phyloP scores from a whole-genome alignment of 2,329 filamentous ascomycete genomes.

The Periconia sp. region DNA sequence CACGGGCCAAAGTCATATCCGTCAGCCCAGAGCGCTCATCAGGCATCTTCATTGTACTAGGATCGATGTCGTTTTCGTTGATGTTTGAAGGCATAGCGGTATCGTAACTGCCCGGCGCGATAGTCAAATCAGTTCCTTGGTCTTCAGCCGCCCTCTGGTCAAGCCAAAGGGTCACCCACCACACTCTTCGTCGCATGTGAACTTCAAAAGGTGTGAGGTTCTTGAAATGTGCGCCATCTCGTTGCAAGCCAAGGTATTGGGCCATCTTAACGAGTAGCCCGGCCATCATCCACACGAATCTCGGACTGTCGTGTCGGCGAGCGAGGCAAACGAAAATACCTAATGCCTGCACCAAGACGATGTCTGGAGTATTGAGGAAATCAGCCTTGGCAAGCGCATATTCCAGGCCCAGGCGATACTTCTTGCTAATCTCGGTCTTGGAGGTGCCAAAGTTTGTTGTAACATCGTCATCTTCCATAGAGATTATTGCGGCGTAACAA shows the following conservation, averaged over 20 bases:
- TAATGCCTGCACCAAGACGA: slow-evolving; percentile 19
- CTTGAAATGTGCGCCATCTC: slow-evolving; percentile 49
- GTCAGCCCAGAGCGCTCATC: slow-evolving; percentile 58
- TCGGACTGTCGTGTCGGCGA: slow-evolving; percentile 21
- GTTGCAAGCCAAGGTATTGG: slow-evolving; percentile 61
- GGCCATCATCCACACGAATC: slow-evolving; percentile 24
- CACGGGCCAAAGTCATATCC: slow-evolving; percentile 56
- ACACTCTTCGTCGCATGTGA: slow-evolving; percentile 47
- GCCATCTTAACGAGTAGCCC: slow-evolving; percentile 57
- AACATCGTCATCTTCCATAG: slow-evolving; percentile 65
- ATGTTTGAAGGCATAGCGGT: slow-evolving; percentile 42
- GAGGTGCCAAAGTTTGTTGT: slow-evolving; percentile 48
- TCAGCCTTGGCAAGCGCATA: slow-evolving; percentile 20
- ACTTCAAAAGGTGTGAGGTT: slow-evolving; percentile 30
- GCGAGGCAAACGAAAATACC: slow-evolving; percentile 18
- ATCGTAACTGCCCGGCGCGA: slow-evolving; percentile 19
- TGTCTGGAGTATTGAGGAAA: slow-evolving; percentile 19
- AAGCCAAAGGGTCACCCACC: slow-evolving; percentile 42
- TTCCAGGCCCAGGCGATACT: slow-evolving; percentile 58
- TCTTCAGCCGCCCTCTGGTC: slow-evolving; percentile 21
- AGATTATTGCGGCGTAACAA: slow-evolving; percentile 62
- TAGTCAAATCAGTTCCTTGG: slow-evolving; percentile 18
- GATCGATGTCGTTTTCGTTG: slow-evolving; percentile 43
- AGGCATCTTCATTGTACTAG: slow-evolving; percentile 56
- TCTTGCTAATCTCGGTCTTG: slow-evolving; percentile 52